A percentile compares a stretch with the other conserved stretches of the same genome.
phyloP scores from a whole-genome alignment of 768 basidiomycete species.

The Favolaschia claudopus region DNA sequence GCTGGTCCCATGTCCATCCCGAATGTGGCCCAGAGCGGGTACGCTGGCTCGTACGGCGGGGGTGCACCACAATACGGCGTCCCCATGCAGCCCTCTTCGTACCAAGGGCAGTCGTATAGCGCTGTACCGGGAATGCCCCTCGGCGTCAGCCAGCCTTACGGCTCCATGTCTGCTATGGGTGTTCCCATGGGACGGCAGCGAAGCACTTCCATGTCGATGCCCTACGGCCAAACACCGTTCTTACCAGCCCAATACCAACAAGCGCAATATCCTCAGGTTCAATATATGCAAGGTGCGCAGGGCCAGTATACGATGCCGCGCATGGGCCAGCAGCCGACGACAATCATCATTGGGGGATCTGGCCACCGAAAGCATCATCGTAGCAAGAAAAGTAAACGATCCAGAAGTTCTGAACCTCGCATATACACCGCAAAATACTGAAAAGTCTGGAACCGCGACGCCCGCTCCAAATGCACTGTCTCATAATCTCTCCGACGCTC shows the following conservation, averaged over 20 bases:
- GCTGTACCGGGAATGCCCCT: slow-evolving; percentile 19
- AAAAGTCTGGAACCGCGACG: background rate
- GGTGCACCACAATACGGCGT: slow-evolving; percentile 5
- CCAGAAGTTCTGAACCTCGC: slow-evolving; percentile 35
- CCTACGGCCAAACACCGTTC: slow-evolving; percentile 28
- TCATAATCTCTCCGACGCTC: background rate
- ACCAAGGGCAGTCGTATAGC: slow-evolving; percentile 28
- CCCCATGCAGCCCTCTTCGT: slow-evolving; percentile 27
- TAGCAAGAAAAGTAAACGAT: slow-evolving; percentile 34
- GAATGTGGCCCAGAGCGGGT: slow-evolving; percentile 5
- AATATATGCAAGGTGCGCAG: slow-evolving; percentile 16
- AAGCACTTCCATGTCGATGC: slow-evolving; percentile 46
- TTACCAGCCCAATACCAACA: slow-evolving; percentile 25
- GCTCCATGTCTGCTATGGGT: slow-evolving; percentile 26
- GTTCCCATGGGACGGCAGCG: slow-evolving; percentile 36
- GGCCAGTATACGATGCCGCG: slow-evolving; percentile 14
- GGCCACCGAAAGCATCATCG: slow-evolving; percentile 39
- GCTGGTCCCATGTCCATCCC: slow-evolving; percentile 5
- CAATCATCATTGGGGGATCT: slow-evolving; percentile 39
- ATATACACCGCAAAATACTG: background rate
- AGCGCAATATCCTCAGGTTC: slow-evolving; percentile 22
- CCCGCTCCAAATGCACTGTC: no score
- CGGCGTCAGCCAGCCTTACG: slow-evolving; percentile 16
- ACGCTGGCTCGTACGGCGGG: background rate
- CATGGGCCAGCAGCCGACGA: slow-evolving; percentile 30